Base-by-base conservation (phyloP, 768 basidiomycete genomes). In the Suillus weaverae region DNA sequence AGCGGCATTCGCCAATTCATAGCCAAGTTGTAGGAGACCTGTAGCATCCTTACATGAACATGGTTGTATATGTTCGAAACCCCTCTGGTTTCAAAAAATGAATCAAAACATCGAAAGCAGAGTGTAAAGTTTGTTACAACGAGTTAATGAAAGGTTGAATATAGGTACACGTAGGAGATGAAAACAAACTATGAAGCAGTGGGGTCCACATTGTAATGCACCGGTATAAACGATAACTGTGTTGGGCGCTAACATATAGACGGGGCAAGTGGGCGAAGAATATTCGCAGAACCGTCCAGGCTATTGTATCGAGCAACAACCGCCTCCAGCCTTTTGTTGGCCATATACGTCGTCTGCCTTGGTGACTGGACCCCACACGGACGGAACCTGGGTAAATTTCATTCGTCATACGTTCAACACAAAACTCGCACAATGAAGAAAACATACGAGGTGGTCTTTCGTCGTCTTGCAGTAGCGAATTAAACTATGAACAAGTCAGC, bases 331-430 rank as follows among this genome's bases (percentile, higher is more conserved):
- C 63, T 82, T 78, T 74, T 86, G 87, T 62, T 90, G 91, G 32
- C 90, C 90, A 72, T 95, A 99, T 56, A 97, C 97, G 74, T 99
- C 97, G 65, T 97, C 94, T 50, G 87, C 87, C 73, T 91, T 92
- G 68, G 87, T 88, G n/a, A 97, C 89, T 30, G 93, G 90, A 11
- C 97, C 97, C 97, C 97, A 99, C 1, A 99, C 94, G 22, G 92
- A 95, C 32, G 96, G 95, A 57, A 97, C 90, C 91, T 95, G 72
- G 30, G 70, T 35, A 61, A 60, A 50, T 30, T 18, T 41, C 67
- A 43, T 68, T 72, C 60, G 72, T 71, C 41, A 65, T 68, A 20
- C 1, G 10, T 59, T 41, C 57, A 41, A 32, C 38, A 11, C 39
- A 41, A 39, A 41, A 41, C 5, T 26, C 18, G 18, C 10, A 41